Evolutionary conservation across 1,284 basidiomycete genomes (phyloP).

Genomic region (Ganoderma sinense): DNA sequence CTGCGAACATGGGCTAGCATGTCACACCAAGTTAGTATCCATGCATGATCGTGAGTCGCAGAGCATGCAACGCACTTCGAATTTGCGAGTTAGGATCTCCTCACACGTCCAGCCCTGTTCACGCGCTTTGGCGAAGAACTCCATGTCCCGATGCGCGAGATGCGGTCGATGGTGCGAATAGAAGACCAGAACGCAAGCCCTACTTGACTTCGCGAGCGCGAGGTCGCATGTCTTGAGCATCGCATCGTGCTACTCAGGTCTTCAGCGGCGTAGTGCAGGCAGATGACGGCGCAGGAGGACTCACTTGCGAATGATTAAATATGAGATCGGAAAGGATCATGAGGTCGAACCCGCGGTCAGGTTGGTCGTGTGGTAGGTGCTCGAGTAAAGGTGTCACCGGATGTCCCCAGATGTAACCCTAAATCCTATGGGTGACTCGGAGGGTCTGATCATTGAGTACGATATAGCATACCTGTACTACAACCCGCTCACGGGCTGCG

Average conservation of each 20-base stretch:
- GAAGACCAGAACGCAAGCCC: conserved; percentile 81
- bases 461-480: conserved; percentile 54
- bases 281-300: conserved; percentile 9
- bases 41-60: no score
- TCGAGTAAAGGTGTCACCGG: conserved; percentile 62
- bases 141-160: conserved; percentile 85
- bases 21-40: background rate
- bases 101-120: conserved; percentile 79
- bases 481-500: conserved; percentile 43
- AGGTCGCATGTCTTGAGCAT: conserved; percentile 81
- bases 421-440: background rate
- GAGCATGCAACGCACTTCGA: conserved; percentile 53
- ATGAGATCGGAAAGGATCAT: conserved; percentile 93
- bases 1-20: conserved; percentile 82
- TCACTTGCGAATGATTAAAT: conserved; percentile 87
- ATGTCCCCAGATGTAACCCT: conserved; percentile 95
- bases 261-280: background rate
- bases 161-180: conserved; percentile 93
- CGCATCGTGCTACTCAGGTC: conserved; percentile 74
- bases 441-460: background rate
- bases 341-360: conserved; percentile 66
- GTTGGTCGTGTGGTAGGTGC: conserved; percentile 25
- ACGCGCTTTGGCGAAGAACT: conserved; percentile 80
- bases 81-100: conserved; percentile 74
- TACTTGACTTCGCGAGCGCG: conserved; percentile 37